These are phyloP conservation scores for Mikania micrantha DNA, from an alignment of 129 eudicot genomes.

Conservation along the genomic window DNA sequence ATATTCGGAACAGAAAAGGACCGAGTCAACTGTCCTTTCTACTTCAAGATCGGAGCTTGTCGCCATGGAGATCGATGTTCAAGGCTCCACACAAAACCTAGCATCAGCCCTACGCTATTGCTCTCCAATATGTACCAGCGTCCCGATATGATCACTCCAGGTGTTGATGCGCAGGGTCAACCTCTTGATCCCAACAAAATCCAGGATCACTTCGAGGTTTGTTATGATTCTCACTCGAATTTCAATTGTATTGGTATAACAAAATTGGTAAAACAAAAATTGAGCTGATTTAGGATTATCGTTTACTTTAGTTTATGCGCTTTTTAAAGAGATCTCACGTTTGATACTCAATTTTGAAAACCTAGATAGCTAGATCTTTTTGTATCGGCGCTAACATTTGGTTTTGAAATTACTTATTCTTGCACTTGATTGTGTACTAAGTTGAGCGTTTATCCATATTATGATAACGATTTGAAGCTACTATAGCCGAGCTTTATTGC, in stretches of 20 bases:
- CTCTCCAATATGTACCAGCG: slow-evolving; percentile 93
- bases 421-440: too few relatives aligned
- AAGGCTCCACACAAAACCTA: slow-evolving; percentile 82
- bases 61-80: slow-evolving; percentile 93
- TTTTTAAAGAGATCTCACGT: neutral
- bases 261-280: too few relatives aligned
- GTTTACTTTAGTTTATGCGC: neutral
- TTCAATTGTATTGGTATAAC: neutral
- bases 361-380: neutral
- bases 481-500: too few relatives aligned
- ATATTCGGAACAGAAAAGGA: slow-evolving; percentile 94
- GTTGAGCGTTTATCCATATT: too few relatives aligned
- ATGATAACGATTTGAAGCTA: too few relatives aligned
- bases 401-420: neutral
- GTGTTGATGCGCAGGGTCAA: slow-evolving; percentile 80
- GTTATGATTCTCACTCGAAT: neutral
- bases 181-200: slow-evolving; percentile 78
- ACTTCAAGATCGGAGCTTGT: slow-evolving; percentile 97
- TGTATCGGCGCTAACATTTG: neutral
- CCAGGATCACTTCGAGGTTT: slow-evolving; percentile 82
- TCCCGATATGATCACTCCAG: slow-evolving; percentile 88
- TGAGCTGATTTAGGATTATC: neutral
- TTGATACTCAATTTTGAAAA: neutral
- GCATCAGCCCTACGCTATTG: slow-evolving; percentile 73
- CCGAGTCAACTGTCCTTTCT: slow-evolving; percentile 90